These are phyloP conservation scores for Hymenoscyphus scutula DNA, from an alignment of 2,329 filamentous ascomycete species.

Conservation along the genomic window DNA sequence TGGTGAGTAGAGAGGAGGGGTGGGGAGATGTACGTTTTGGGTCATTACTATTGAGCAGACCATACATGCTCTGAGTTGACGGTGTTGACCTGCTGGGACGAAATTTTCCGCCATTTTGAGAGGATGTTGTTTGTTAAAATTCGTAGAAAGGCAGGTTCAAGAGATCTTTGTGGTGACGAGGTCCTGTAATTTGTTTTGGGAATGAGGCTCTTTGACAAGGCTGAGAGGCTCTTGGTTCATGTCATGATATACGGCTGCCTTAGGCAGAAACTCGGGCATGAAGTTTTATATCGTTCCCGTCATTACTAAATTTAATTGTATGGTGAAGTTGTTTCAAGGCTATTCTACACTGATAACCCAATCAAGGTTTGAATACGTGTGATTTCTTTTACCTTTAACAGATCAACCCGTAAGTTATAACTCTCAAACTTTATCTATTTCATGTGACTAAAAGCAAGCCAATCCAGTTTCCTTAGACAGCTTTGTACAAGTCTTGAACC, in stretches of 20 bases:
- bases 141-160: not conserved
- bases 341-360: too few relatives aligned
- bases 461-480: constrained; percentile 1
- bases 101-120: constrained; percentile 53
- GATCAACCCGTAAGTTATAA: too few relatives aligned
- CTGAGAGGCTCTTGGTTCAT: not conserved
- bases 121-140: not conserved
- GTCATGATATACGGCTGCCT: too few relatives aligned
- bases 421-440: not conserved
- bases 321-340: too few relatives aligned
- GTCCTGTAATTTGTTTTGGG: not conserved
- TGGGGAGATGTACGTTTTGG: constrained; percentile 55
- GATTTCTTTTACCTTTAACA: too few relatives aligned
- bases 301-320: too few relatives aligned
- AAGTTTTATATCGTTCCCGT: too few relatives aligned
- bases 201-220: not conserved
- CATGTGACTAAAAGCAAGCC: not conserved
- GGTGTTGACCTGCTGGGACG: constrained; percentile 72
- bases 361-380: too few relatives aligned
- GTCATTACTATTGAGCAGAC: constrained; percentile 94
- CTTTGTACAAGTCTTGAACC: not conserved
- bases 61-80: constrained; percentile 94
- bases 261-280: too few relatives aligned
- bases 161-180: not conserved
- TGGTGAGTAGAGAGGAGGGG: constrained; percentile 8